phyloP scores from a whole-genome alignment of 2,329 filamentous ascomycete genomes.

The Xylariaceae sp. region DNA sequence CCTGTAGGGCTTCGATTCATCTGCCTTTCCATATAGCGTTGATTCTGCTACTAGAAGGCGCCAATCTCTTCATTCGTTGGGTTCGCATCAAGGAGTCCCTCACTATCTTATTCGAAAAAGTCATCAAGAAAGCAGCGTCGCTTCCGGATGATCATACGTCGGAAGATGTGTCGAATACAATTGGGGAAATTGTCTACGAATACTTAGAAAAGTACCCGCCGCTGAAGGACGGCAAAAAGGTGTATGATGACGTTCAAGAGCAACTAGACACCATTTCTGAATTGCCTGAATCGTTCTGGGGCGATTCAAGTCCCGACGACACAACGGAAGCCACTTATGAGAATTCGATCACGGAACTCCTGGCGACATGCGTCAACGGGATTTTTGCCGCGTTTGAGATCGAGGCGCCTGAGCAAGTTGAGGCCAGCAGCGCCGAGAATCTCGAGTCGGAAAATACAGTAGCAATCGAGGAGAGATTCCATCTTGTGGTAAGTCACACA shows the following conservation, averaged over 20 bases:
- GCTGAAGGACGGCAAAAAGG: slow-evolving; percentile 3
- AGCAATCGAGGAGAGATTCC: too few relatives aligned
- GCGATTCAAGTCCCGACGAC: neutral
- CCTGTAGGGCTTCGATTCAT: slow-evolving; percentile 45
- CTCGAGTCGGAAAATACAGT: too few relatives aligned
- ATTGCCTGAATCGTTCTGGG: slow-evolving; percentile 19
- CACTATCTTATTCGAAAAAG: slow-evolving; percentile 8
- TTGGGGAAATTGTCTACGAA: too few relatives aligned
- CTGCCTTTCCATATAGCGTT: slow-evolving; percentile 61
- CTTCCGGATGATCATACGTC: too few relatives aligned
- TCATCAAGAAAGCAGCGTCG: neutral
- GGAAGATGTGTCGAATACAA: too few relatives aligned
- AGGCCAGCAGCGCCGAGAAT: too few relatives aligned
- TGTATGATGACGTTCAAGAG: slow-evolving; percentile 12
- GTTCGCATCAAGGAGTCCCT: slow-evolving; percentile 29
- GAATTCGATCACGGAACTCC: slow-evolving; percentile 6
- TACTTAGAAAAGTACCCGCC: neutral
- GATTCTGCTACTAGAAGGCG: slow-evolving; percentile 59
- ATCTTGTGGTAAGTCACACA: too few relatives aligned
- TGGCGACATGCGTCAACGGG: slow-evolving; percentile 16
- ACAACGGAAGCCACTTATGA: neutral
- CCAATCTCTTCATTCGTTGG: slow-evolving; percentile 52
- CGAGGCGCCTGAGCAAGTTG: slow-evolving; percentile 7
- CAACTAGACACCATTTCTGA: slow-evolving; percentile 13
- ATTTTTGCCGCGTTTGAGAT: slow-evolving; percentile 23